Conservation (phyloP, 805 yeast species). For the Cyberlindnera sargentensis region DNA sequence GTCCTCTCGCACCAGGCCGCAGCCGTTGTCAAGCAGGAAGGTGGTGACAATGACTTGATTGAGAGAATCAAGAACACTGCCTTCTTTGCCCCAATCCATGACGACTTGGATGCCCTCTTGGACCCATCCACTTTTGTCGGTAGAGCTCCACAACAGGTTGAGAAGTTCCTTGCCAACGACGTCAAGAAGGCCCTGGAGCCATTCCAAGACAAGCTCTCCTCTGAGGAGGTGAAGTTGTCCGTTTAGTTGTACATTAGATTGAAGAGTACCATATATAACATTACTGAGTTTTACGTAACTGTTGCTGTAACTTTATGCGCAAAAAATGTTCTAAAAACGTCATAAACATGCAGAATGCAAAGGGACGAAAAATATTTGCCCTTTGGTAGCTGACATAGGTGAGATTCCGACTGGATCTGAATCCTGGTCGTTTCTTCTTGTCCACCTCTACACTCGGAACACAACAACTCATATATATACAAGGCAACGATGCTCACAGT, state of each 20-base stretch:
- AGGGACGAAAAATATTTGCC: too few relatives aligned
- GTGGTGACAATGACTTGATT: slow-evolving; percentile 96
- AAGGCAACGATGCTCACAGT: too few relatives aligned
- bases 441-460: too few relatives aligned
- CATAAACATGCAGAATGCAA: too few relatives aligned
- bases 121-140: slow-evolving; percentile 96
- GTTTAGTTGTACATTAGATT: slow-evolving; percentile 37
- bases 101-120: slow-evolving; percentile 68
- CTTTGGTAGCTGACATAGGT: too few relatives aligned
- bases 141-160: slow-evolving; percentile 97
- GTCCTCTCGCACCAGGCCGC: slow-evolving; percentile 97
- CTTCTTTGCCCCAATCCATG: slow-evolving; percentile 87
- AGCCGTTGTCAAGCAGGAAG: slow-evolving; percentile 94
- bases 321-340: too few relatives aligned
- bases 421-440: too few relatives aligned
- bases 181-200: slow-evolving; percentile 79
- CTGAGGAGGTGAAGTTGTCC: slow-evolving; percentile 67
- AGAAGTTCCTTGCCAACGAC: slow-evolving; percentile 78
- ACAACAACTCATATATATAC: too few relatives aligned
- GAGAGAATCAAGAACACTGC: slow-evolving; percentile 73
- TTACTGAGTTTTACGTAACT: too few relatives aligned
- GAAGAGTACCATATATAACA: too few relatives aligned
- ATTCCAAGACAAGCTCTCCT: slow-evolving; percentile 49
- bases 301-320: too few relatives aligned
- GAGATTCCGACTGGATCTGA: too few relatives aligned